Base-by-base conservation (phyloP, 345 rosid species). In the Camelina hispida region DNA sequence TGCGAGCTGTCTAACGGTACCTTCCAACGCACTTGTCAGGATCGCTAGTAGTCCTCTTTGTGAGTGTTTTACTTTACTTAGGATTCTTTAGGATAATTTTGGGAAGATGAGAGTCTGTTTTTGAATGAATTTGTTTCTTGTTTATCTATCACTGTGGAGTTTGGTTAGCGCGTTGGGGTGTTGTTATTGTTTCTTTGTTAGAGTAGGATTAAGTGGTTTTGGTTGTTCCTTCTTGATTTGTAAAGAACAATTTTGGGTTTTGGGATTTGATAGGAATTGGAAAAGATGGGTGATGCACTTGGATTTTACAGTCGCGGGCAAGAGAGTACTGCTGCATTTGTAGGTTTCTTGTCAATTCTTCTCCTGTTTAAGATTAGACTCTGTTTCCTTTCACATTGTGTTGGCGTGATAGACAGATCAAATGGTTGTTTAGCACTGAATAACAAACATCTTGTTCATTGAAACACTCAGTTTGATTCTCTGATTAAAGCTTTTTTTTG, bases 1-100 rank as follows among this genome's bases (percentile, higher is more conserved):
- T 86, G 94, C 81, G 97, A 92, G 90, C 81, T 95, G 89, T 87
- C 90, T 88, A 89, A 95, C 57, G 99, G 99, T 95, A 95, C 91
- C 97, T 89, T 92, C 89, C 51, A 78, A 81, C 91, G 96, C 73
- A 79, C 97, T 90, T 91, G 97, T 95, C 97, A 73, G 80, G 99
- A 95, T 89, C 96, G 99, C 97, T 95, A 95, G 51, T 91, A 76
- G 82, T 88, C 79, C 62, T 82, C 89, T 89, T 91, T 87, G 98
- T 94, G 97, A 88, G 93, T 91, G 84, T 81, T 85, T 25, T 17
- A 80, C 80, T 74, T 78, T 81, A 76, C 85, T 74, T 85, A 84
- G 86, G 95, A 80, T 55, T 64, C 34, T 43, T 37, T 62, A 73
- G 62, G 47, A 43, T 68, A 64, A 71, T 2, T n/a, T n/a, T 62